These are phyloP conservation scores for Lentinula guzmanii DNA, from an alignment of 768 basidiomycete genomes.

Conservation along the genomic window DNA sequence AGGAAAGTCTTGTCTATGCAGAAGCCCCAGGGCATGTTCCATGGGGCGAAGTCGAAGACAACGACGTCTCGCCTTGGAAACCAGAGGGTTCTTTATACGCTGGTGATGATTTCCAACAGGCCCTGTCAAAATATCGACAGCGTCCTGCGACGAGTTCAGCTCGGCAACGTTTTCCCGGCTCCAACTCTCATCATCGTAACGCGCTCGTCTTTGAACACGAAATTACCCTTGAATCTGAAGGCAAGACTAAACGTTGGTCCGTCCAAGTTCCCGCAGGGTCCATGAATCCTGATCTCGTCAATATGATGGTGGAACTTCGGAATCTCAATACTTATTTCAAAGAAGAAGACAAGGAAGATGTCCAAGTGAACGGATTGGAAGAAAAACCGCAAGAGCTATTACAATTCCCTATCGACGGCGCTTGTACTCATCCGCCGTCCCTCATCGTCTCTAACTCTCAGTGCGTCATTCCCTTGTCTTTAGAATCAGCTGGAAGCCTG, in stretches of 20 bases:
- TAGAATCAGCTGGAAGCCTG: constrained; percentile 25
- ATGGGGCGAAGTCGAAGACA: constrained; percentile 24
- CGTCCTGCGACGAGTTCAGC: neutral
- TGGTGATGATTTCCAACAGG: constrained; percentile 21
- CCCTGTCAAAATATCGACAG: constrained; percentile 13
- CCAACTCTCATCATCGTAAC: constrained; percentile 14
- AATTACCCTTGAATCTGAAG: constrained; percentile 22
- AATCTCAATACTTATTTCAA: constrained; percentile 34
- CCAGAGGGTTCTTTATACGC: constrained; percentile 35
- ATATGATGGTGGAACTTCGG: constrained; percentile 35
- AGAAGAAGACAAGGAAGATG: constrained; percentile 13
- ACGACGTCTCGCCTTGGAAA: constrained; percentile 21
- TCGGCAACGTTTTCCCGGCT: constrained; percentile 9
- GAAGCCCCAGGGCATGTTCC: constrained; percentile 34
- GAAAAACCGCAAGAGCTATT: neutral
- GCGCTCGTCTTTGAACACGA: constrained; percentile 29
- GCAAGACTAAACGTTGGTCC: constrained; percentile 23
- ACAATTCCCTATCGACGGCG: constrained; percentile 10
- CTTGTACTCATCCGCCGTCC: constrained; percentile 24
- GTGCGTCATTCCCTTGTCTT: constrained; percentile 27
- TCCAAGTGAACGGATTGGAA: neutral
- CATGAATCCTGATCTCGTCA: constrained; percentile 32
- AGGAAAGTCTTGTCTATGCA: constrained; percentile 21
- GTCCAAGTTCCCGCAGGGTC: constrained; percentile 24
- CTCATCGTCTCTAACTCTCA: constrained; percentile 39